phyloP scores from a whole-genome alignment of 306 rosid genomes.

The Sechiopsis laciniata region DNA sequence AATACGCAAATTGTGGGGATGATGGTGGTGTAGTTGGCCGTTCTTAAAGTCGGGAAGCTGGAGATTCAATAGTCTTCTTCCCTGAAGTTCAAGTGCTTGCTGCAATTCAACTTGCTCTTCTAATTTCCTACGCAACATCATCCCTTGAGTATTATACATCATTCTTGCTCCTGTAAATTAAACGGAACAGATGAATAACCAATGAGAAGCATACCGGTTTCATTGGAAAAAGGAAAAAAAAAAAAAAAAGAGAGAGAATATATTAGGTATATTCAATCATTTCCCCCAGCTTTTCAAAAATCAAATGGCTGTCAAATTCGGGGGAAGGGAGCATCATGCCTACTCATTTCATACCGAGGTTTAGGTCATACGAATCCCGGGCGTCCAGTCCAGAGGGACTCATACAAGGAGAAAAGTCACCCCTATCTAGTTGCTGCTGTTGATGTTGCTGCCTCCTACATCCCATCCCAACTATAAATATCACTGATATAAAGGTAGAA shows the following conservation, averaged over 20 bases:
- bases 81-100: constrained; percentile 76
- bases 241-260: not conserved
- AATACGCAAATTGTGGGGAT: constrained; percentile 62
- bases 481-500: not conserved
- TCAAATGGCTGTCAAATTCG: not conserved
- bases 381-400: constrained; percentile 45
- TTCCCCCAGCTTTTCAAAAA: not conserved
- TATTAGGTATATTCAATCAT: not conserved
- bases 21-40: constrained; percentile 49
- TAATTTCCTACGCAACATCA: constrained; percentile 57
- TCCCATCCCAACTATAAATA: constrained; percentile 14
- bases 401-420: constrained; percentile 43
- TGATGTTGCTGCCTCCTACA: constrained; percentile 52
- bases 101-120: constrained; percentile 88
- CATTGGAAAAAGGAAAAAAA: no score
- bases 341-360: constrained; percentile 30
- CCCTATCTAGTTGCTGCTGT: constrained; percentile 46
- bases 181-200: not conserved
- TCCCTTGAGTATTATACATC: constrained; percentile 56
- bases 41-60: constrained; percentile 81
- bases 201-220: not conserved
- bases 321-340: not conserved
- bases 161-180: constrained; percentile 53
- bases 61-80: constrained; percentile 67
- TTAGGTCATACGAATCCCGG: constrained; percentile 40